phyloP scores from a whole-genome alignment of 352 stramenopile genomes.

The Pythium diclinum region DNA sequence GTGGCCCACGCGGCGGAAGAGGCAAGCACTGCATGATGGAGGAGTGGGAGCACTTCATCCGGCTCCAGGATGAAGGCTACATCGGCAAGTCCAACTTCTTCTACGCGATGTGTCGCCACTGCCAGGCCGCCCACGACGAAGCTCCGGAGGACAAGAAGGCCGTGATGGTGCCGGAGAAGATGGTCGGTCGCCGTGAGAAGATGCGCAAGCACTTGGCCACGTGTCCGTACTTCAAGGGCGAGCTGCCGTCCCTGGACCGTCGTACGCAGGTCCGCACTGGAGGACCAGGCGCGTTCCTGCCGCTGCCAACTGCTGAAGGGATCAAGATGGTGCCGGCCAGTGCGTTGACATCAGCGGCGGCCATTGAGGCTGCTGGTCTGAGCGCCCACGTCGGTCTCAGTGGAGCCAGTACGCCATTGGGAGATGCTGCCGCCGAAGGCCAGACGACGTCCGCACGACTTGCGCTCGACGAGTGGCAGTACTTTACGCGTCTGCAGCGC shows the following conservation, averaged over 20 bases:
- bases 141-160: slow-evolving; percentile 52
- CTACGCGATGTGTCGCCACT: slow-evolving; percentile 66
- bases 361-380: slow-evolving; percentile 13
- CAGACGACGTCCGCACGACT: slow-evolving; percentile 31
- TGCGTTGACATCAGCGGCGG: slow-evolving; percentile 16
- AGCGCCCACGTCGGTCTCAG: background rate
- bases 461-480: slow-evolving; percentile 73
- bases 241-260: slow-evolving; percentile 52
- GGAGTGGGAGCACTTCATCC: slow-evolving; percentile 77
- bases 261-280: slow-evolving; percentile 18
- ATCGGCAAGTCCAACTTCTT: slow-evolving; percentile 86
- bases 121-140: slow-evolving; percentile 57
- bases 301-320: slow-evolving; percentile 24
- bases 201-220: slow-evolving; percentile 68
- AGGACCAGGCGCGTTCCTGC: slow-evolving; percentile 28
- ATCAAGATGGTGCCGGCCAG: slow-evolving; percentile 32
- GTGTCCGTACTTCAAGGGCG: slow-evolving; percentile 64
- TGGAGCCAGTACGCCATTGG: background rate
- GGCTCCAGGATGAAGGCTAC: slow-evolving; percentile 72
- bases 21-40: slow-evolving; percentile 84
- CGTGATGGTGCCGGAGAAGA: slow-evolving; percentile 50
- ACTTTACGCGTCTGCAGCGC: slow-evolving; percentile 71
- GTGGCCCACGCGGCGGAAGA: slow-evolving; percentile 41
- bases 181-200: slow-evolving; percentile 74
- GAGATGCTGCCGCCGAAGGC: slow-evolving; percentile 1